Percentiles rank a stretch among this genome's conserved stretches.
Evolutionary conservation across 345 rosid species (phyloP).

Genomic region (Aethionema arabicum): DNA sequence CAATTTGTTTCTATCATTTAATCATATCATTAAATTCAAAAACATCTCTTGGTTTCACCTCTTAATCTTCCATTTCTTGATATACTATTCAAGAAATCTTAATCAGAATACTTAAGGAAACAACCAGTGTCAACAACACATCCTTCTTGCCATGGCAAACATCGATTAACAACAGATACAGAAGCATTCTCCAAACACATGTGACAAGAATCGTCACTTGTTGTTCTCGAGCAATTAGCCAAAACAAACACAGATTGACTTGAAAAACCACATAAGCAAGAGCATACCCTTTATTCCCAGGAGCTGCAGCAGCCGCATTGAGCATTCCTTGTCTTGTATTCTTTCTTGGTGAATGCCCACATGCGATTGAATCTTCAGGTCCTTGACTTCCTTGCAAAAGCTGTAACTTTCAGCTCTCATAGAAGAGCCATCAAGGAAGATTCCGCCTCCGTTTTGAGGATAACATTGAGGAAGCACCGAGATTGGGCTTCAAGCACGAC

Average conservation of each 20-base stretch:
- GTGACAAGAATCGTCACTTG: constrained; percentile 60
- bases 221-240: constrained; percentile 77
- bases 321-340: constrained; percentile 42
- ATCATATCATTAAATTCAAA: background rate
- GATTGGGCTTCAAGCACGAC: too few species aligned
- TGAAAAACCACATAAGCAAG: constrained; percentile 39
- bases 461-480: constrained; percentile 85
- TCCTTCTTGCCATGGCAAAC: constrained; percentile 89
- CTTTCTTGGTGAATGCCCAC: constrained; percentile 60
- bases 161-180: constrained; percentile 43
- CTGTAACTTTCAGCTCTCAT: constrained; percentile 88
- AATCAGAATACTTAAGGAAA: constrained; percentile 80
- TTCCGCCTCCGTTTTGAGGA: constrained; percentile 71
- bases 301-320: constrained; percentile 47
- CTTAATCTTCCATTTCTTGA: constrained; percentile 47
- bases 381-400: constrained; percentile 70
- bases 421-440: constrained; percentile 91
- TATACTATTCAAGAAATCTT: constrained; percentile 62
- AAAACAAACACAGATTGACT: constrained; percentile 63
- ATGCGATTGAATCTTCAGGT: constrained; percentile 51
- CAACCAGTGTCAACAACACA: constrained; percentile 84
- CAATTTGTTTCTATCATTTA: background rate
- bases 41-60: constrained; percentile 43
- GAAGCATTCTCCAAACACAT: constrained; percentile 75
- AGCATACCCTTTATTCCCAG: constrained; percentile 50